Base-by-base conservation (phyloP, 2,329 filamentous ascomycete genomes). In the Trichothecium roseum region DNA sequence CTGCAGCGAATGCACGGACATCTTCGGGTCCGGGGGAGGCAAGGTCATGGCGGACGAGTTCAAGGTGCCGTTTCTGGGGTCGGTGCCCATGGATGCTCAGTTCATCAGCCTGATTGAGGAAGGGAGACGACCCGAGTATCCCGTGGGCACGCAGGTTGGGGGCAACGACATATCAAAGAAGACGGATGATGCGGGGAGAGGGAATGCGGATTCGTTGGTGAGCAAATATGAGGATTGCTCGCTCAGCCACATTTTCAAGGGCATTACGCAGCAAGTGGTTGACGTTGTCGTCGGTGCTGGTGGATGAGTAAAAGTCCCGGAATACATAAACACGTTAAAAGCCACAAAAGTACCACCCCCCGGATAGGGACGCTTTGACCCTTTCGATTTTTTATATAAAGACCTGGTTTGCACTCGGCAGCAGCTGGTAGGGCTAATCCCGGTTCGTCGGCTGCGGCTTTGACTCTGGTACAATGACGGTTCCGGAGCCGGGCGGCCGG, bases 1-100 rank as follows among this genome's bases (percentile, higher is more conserved):
- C 51, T 83, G 78, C 57, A 74, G 73, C 34, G 87, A 95, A 55
- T 93, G 89, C 59, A 94, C 85, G 35, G 85, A 96, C 59, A 74
- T 96, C 35, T 98, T 98, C 56, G 86, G 81, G 35, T 88, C 84
- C 37, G 91, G 91, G 4, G 91, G 91, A 4, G 91, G 91, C 7
- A 68, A 84, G 55, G 72, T 83, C 17, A 94, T 98, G 87, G 87
- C 89, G 6, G 64, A 74, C 32, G 87, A 96, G 47, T 91, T 94
- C 53, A 67, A 66, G 1, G 84, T 96, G 26, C 75, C 73, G 13
- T 96, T 95, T 49, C 59, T 96, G 36, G 91, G 88, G 3, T 78
- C 77, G 18, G 78, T 96, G 27, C 91, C 91, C 2, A 87, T 98
- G 51, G 91, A 98, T 61, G 84, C 87, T 15, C 84, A 88, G 49